phyloP scores from a whole-genome alignment of 1,139 yeast genomes.

The Taphrina sp. region DNA sequence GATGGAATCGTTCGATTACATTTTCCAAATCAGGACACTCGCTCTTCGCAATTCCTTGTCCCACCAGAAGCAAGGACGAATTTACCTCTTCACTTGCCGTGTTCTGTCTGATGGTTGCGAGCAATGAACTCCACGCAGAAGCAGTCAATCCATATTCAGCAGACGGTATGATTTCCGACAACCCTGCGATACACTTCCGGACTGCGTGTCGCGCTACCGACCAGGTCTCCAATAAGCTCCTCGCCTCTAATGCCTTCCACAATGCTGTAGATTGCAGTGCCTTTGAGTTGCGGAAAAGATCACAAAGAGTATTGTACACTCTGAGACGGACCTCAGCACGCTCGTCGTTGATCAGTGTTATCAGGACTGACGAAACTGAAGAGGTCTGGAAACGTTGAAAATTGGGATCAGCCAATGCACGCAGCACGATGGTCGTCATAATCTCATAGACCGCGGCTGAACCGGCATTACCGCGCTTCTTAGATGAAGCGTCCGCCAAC shows the following conservation, averaged over 20 bases:
- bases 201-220: slow-evolving; percentile 9
- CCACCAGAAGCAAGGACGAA: slow-evolving; percentile 14
- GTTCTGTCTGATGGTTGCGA: too few relatives aligned
- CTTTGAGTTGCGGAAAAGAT: not conserved
- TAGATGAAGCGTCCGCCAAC: not conserved
- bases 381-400: slow-evolving; percentile 8
- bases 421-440: slow-evolving; percentile 23
- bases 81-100: too few relatives aligned
- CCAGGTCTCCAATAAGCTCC: slow-evolving; percentile 15
- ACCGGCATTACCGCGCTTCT: not conserved
- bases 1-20: not conserved
- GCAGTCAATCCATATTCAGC: too few relatives aligned
- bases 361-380: slow-evolving; percentile 4
- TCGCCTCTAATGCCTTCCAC: not conserved
- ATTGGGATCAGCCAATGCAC: slow-evolving; percentile 15
- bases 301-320: not conserved
- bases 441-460: not conserved
- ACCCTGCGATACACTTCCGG: not conserved
- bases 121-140: too few relatives aligned
- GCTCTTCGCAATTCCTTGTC: not conserved
- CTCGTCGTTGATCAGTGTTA: slow-evolving; percentile 4
- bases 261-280: slow-evolving; percentile 5
- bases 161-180: slow-evolving; percentile 3
- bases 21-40: not conserved
- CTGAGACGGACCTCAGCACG: slow-evolving; percentile 11